phyloP scores from a whole-genome alignment of 106 monocot species.

The Allium sativum region DNA sequence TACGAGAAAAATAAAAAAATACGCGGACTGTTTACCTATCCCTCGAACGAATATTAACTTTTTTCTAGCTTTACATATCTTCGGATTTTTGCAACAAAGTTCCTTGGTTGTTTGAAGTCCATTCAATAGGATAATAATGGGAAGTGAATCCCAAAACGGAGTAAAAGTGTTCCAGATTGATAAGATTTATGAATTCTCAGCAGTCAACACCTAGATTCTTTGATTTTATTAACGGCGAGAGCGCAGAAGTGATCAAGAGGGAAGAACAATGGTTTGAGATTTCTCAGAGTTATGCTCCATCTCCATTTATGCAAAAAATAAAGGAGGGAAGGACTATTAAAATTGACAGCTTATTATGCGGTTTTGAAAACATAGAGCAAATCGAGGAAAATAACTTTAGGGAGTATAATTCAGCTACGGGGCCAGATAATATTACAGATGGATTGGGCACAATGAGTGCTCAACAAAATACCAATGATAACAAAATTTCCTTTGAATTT shows the following conservation, averaged over 20 bases:
- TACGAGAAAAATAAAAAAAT: not conserved
- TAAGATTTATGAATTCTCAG: constrained; percentile 73
- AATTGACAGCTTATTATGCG: constrained; percentile 16
- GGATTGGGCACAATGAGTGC: no score
- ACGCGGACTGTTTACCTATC: not conserved
- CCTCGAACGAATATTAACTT: not conserved
- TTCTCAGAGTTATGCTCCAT: constrained; percentile 58
- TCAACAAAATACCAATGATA: constrained; percentile 9
- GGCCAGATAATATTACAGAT: not conserved
- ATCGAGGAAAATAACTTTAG: constrained; percentile 5
- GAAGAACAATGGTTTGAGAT: constrained; percentile 83
- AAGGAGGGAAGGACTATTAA: constrained; percentile 22
- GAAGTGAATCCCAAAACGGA: constrained; percentile 3
- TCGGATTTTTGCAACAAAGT: not conserved
- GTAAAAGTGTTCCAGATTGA: constrained; percentile 32
- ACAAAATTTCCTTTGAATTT: constrained; percentile 29
- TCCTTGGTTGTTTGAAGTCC: not conserved
- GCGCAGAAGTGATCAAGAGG: constrained; percentile 33
- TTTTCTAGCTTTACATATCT: not conserved
- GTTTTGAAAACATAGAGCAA: constrained; percentile 20
- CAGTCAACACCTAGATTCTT: constrained; percentile 80
- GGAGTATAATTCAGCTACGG: not conserved
- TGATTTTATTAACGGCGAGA: constrained; percentile 62
- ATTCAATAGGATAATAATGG: not conserved
- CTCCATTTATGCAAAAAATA: constrained; percentile 47